Conservation (phyloP, 345 rosid species). For the Dimocarpus longan region DNA sequence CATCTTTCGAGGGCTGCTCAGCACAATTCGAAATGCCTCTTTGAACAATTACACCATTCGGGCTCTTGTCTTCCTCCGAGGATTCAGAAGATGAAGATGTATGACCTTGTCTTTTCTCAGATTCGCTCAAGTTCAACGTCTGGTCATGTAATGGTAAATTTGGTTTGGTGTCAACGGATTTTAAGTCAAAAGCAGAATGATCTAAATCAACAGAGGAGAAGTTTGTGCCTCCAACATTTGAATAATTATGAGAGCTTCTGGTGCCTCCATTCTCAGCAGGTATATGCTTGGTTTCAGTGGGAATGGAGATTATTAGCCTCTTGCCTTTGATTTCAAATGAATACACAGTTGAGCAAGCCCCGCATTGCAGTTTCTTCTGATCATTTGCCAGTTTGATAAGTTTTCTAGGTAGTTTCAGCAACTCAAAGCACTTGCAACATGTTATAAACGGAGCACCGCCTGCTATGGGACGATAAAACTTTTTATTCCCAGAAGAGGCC, state of each 20-base stretch:
- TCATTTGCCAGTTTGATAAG: conserved; percentile 32
- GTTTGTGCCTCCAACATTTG: conserved; percentile 18
- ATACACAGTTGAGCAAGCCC: conserved; percentile 54
- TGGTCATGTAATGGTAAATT: conserved; percentile 19
- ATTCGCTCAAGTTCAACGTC: conserved; percentile 23
- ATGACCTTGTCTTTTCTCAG: conserved; percentile 22
- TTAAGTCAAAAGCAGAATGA: conserved; percentile 16
- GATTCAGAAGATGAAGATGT: conserved; percentile 31
- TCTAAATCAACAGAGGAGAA: conserved; percentile 22
- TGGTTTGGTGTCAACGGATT: conserved; percentile 5
- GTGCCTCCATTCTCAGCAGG: conserved; percentile 7
- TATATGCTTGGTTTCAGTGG: conserved; percentile 19
- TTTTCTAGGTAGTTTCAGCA: conserved; percentile 56
- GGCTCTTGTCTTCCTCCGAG: conserved; percentile 34
- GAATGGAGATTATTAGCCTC: conserved; percentile 44
- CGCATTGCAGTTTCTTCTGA: conserved; percentile 56
- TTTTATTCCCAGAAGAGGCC: conserved; percentile 30
- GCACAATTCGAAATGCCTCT: conserved; percentile 24
- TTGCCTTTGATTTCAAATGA: conserved; percentile 38
- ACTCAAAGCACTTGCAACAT: conserved; percentile 61
- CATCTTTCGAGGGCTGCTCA: conserved; percentile 32
- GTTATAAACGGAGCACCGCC: conserved; percentile 71
- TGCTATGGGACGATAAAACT: conserved; percentile 47
- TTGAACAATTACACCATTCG: conserved; percentile 10
- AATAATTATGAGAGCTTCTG: conserved; percentile 11